Conservation (phyloP, 108 stramenopile species). For the Conticribra guillardii region DNA sequence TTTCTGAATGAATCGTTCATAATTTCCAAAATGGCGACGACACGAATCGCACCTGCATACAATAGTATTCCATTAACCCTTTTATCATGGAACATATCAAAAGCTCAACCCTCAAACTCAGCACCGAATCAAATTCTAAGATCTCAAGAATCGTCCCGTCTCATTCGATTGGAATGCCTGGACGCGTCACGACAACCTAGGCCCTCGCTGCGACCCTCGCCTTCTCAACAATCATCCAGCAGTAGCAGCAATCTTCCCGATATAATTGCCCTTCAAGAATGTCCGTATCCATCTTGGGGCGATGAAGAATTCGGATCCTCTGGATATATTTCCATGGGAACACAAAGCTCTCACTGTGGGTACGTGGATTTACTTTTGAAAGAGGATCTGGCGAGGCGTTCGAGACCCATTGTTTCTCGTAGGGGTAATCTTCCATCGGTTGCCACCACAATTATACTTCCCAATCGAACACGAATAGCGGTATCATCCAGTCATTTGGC, state of each 20-base stretch:
- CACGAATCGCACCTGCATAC: conserved; percentile 6
- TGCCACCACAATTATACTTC: conserved; percentile 28
- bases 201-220: too few relatives aligned
- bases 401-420: not conserved
- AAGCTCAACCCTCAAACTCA: conserved; percentile 22
- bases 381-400: conserved; percentile 9
- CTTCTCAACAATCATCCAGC: not conserved
- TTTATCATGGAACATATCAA: conserved; percentile 46
- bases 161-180: conserved; percentile 37
- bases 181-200: not conserved
- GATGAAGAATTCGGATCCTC: conserved; percentile 10
- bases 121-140: conserved; percentile 9
- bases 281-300: conserved; percentile 34
- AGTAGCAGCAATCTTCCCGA: conserved; percentile 10
- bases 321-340: conserved; percentile 35
- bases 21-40: not conserved
- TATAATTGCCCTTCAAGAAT: conserved; percentile 41
- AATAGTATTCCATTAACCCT: conserved; percentile 19
- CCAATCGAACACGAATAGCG: conserved; percentile 24
- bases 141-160: conserved; percentile 19
- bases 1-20: too few relatives aligned
- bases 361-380: conserved; percentile 43
- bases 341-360: conserved; percentile 37
- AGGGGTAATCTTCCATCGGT: conserved; percentile 29
- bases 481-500: conserved; percentile 45